A percentile compares a stretch with the other conserved stretches of the same genome.
These are phyloP conservation scores for Willaertia magna DNA, from an alignment of 208 protist species.

Conservation along the genomic window DNA sequence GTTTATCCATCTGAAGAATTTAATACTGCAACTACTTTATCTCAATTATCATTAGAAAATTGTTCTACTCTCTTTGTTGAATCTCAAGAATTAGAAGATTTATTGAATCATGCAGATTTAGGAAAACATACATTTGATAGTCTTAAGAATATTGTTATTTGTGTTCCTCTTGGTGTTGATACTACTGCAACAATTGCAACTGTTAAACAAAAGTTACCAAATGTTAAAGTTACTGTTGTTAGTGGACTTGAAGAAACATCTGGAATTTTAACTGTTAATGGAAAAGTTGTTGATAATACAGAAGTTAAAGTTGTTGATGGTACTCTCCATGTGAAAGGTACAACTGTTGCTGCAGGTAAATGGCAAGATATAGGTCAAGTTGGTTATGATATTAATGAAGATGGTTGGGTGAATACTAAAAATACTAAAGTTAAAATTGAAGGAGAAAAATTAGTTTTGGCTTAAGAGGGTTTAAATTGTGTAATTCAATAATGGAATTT, in stretches of 20 bases:
- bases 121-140: background rate
- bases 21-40: background rate
- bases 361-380: background rate
- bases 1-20: conserved; percentile 1
- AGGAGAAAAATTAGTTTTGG: background rate
- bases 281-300: background rate
- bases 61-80: background rate
- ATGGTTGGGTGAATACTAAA: background rate
- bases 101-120: background rate
- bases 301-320: background rate
- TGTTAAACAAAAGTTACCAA: background rate
- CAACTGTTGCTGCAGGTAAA: background rate
- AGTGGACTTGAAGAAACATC: background rate
- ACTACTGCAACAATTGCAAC: background rate
- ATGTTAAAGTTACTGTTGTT: background rate
- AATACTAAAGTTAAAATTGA: background rate
- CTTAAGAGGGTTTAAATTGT: too few relatives aligned
- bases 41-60: background rate
- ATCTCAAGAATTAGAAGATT: background rate
- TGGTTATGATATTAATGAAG: background rate
- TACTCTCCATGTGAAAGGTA: background rate
- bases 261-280: background rate
- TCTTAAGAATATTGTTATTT: background rate
- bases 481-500: too few relatives aligned
- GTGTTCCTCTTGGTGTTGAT: background rate